phyloP scores from a whole-genome alignment of 192 early-diverging fungal species.

The Backusella westeae region DNA sequence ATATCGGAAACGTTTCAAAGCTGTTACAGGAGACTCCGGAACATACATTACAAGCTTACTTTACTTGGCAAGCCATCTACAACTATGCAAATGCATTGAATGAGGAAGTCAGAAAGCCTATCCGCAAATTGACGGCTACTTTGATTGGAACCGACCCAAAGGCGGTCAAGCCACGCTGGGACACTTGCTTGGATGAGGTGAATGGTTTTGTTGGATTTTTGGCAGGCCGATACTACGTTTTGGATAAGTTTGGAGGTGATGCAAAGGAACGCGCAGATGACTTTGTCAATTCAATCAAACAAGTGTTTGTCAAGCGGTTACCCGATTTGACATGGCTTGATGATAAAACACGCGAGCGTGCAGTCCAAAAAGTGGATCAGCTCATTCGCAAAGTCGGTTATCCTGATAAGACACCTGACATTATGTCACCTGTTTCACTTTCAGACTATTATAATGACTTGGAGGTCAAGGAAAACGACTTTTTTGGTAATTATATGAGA shows the following conservation, averaged over 20 bases:
- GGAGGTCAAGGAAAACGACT: slow-evolving; percentile 24
- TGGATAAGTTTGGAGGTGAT: slow-evolving; percentile 42
- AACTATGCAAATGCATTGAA: slow-evolving; percentile 34
- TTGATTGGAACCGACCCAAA: slow-evolving; percentile 48
- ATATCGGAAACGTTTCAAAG: slow-evolving; percentile 27
- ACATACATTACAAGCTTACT: slow-evolving; percentile 45
- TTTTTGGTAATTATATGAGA: slow-evolving; percentile 44
- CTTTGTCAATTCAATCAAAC: slow-evolving; percentile 42
- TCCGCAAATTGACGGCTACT: slow-evolving; percentile 31
- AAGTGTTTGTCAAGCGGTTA: slow-evolving; percentile 37
- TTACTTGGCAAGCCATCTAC: slow-evolving; percentile 49
- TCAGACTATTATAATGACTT: slow-evolving; percentile 41
- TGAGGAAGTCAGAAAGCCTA: slow-evolving; percentile 41
- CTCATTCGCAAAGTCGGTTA: slow-evolving; percentile 49
- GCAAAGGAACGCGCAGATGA: slow-evolving; percentile 48
- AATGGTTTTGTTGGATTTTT: slow-evolving; percentile 37
- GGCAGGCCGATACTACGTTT: slow-evolving; percentile 45
- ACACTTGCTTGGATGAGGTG: slow-evolving; percentile 38
- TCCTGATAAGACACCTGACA: slow-evolving; percentile 37
- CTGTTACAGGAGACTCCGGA: slow-evolving; percentile 37
- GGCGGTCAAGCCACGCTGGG: slow-evolving; percentile 47
- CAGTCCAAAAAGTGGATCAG: slow-evolving; percentile 40
- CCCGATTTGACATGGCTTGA: slow-evolving; percentile 47
- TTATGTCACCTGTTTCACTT: slow-evolving; percentile 39
- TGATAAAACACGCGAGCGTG: slow-evolving; percentile 36